phyloP scores from a whole-genome alignment of 2,329 filamentous ascomycete species.

The Colletotrichum echinochloae region DNA sequence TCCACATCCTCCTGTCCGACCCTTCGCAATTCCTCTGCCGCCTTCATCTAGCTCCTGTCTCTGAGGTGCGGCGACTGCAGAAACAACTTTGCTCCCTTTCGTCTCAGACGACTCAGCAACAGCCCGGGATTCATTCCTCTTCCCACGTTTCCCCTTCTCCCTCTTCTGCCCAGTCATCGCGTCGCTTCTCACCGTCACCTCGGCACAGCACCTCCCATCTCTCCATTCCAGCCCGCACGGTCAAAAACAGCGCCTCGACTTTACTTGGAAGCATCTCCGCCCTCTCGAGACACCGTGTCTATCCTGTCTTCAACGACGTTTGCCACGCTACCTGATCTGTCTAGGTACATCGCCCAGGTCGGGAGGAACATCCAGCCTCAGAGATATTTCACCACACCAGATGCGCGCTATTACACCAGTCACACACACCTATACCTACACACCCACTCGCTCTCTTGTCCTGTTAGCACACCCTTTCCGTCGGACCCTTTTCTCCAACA shows the following conservation, averaged over 20 bases:
- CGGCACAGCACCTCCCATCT: background rate
- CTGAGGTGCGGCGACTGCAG: background rate
- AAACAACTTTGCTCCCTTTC: background rate
- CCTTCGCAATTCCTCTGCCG: too few relatives aligned
- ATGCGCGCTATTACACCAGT: conserved; percentile 19
- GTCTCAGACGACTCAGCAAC: conserved; percentile 15
- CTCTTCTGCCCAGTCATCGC: background rate
- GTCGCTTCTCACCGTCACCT: background rate
- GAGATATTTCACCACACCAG: conserved; percentile 15
- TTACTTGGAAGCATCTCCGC: conserved; percentile 4
- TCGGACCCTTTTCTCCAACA: background rate
- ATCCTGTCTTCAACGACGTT: background rate
- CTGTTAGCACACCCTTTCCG: background rate
- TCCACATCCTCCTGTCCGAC: background rate
- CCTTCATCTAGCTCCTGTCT: background rate
- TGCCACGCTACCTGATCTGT: background rate
- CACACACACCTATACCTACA: conserved; percentile 3
- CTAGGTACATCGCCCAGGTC: too few relatives aligned
- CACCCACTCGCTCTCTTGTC: background rate
- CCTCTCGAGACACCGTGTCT: background rate
- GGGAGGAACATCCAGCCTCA: too few relatives aligned
- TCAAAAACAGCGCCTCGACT: background rate
- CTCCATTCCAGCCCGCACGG: conserved; percentile 4
- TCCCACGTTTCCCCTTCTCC: conserved; percentile 24
- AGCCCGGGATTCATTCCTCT: background rate